A percentile compares a stretch with the other conserved stretches of the same genome.
Conservation (phyloP, 2,329 filamentous ascomycete species). For the Colletotrichum viniferum region DNA sequence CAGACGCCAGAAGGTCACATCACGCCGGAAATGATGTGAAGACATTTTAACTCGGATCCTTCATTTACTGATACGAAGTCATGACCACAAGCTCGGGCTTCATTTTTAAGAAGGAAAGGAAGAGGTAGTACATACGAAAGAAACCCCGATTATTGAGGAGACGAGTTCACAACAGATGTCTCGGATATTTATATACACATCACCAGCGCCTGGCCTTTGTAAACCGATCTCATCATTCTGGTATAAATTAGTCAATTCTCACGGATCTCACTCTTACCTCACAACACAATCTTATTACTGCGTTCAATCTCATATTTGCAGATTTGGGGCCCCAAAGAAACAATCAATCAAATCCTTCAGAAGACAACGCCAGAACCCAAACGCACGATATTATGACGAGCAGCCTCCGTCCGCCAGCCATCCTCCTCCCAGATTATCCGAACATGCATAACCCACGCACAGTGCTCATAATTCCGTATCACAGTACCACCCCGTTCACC, state of each 20-base stretch:
- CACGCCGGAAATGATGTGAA: too few species aligned
- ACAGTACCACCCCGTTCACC: not conserved
- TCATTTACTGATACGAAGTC: too few species aligned
- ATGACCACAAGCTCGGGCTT: too few species aligned
- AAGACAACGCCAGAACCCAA: accelerated
- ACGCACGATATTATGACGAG: accelerated
- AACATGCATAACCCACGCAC: accelerated
- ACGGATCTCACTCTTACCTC: too few species aligned
- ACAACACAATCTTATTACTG: too few species aligned
- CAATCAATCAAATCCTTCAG: not conserved
- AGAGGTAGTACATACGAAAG: too few species aligned
- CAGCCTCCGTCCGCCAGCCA: accelerated
- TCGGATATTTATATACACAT: accelerated
- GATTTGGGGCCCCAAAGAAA: too few species aligned
- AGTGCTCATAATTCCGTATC: not conserved
- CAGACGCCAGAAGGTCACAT: too few species aligned
- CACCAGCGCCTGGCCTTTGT: accelerated
- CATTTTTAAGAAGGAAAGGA: too few species aligned
- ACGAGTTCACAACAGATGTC: accelerated
- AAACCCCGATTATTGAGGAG: too few species aligned
- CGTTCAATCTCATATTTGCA: too few species aligned
- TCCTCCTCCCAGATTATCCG: accelerated
- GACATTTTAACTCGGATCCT: too few species aligned
- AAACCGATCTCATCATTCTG: not conserved
- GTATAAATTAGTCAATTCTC: not conserved